Evolutionary conservation across 306 rosid genomes (phyloP), one percentile per base, ranked within the genome.

Genomic region (Styphnolobium japonicum): DNA sequence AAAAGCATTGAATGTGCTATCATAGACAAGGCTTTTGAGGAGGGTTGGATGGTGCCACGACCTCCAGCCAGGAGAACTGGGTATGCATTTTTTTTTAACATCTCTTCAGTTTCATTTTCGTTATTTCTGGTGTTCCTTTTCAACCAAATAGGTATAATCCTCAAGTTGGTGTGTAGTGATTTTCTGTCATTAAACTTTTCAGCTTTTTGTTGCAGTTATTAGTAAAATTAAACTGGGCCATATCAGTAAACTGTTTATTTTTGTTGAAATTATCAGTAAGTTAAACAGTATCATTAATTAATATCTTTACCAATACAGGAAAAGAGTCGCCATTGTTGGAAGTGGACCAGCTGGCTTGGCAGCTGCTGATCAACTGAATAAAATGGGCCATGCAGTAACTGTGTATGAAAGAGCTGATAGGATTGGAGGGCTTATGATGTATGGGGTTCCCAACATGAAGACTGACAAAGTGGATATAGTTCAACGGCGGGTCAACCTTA

Each of bases 391-490:
- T 76, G 81, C 84, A 4, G 94, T 96, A 40, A 42, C 81, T 77
- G 23, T 77, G 43, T 77, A n/a, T 25, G 81, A 77, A 48, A 66
- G 67, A 55, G 75, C 81, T 25, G 75, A 77, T 16, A 77, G 81
- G 67, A 77, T 77, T 53, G 81, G 65, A 77, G 99, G 99, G 76
- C 99, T 96, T 79, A 96, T 96, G 99, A 96, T 96, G 97, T 96
- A 96, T 78, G 99, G 99, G 65, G 98, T 96, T 75, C 99, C 99
- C 68, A 96, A 96, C 88, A 96, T 96, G 99, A 96, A 96, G 79
- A 48, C 99, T 80, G 75, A 77, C 57, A 77, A 77, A 52, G 67
- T 77, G 49, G 70, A 93, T 69, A 46, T 93, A 57, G 99, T 96
- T 78, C 98, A 90, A 80, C 87, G 98, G 36, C 85, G 99, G 52